These are phyloP conservation scores for Biscogniauxia mediterranea DNA, from an alignment of 2,329 filamentous ascomycete species.

Conservation along the genomic window DNA sequence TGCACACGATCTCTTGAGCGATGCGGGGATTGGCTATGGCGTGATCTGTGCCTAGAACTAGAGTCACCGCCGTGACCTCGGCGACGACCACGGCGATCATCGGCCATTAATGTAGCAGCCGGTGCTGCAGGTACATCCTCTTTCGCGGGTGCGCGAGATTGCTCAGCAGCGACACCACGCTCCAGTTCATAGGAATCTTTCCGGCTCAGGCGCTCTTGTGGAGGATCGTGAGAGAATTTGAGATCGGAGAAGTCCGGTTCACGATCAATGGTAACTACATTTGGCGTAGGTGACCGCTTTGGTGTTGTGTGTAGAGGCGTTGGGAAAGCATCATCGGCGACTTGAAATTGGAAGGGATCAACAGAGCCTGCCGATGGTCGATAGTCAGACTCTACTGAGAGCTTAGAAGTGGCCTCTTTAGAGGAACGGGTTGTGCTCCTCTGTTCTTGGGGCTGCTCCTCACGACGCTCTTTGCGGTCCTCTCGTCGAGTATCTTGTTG, in stretches of 20 bases:
- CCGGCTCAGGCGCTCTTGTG: slow-evolving; percentile 44
- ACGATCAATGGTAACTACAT: slow-evolving; percentile 52
- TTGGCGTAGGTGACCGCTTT: slow-evolving; percentile 46
- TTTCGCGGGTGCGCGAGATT: slow-evolving; percentile 48
- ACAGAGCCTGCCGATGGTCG: slow-evolving; percentile 34
- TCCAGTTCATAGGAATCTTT: slow-evolving; percentile 51
- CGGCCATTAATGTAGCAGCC: slow-evolving; percentile 40
- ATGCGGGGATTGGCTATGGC: slow-evolving; percentile 27
- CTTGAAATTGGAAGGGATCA: slow-evolving; percentile 60
- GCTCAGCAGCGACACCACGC: slow-evolving; percentile 45
- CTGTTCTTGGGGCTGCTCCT: slow-evolving; percentile 9
- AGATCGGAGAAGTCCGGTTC: slow-evolving; percentile 48
- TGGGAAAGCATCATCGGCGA: slow-evolving; percentile 50
- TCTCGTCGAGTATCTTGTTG: slow-evolving; percentile 18
- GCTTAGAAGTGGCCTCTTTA: slow-evolving; percentile 29
- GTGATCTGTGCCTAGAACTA: slow-evolving; percentile 36
- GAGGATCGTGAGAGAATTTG: slow-evolving; percentile 24
- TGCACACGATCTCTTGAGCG: slow-evolving; percentile 46
- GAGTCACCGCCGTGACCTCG: slow-evolving; percentile 33
- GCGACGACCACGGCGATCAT: slow-evolving; percentile 33
- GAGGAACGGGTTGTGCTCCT: slow-evolving; percentile 17
- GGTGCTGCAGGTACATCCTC: slow-evolving; percentile 48
- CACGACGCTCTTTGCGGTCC: slow-evolving; percentile 23
- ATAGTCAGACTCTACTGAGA: slow-evolving; percentile 24
- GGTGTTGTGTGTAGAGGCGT: slow-evolving; percentile 42